A percentile compares a stretch with the other conserved stretches of the same genome.
Conservation (phyloP, 1,284 basidiomycete species). For the Pseudomicrostroma phylloplanum region DNA sequence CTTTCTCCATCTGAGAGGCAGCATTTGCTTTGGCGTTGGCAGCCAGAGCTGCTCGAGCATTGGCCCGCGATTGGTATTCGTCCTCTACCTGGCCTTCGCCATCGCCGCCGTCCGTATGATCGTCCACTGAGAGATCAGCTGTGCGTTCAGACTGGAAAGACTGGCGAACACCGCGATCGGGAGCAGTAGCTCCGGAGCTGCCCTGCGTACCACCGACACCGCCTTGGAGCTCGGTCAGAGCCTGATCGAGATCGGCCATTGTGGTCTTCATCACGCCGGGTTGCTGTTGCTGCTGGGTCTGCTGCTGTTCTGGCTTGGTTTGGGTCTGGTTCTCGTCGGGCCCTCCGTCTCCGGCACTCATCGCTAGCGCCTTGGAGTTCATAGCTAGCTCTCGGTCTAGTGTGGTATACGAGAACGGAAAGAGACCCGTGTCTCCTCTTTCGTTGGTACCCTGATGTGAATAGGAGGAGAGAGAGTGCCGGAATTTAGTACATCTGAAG, state of each 20-base stretch:
- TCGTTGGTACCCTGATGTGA: slow-evolving; percentile 69
- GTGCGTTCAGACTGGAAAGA: slow-evolving; percentile 34
- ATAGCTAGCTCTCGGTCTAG: slow-evolving; percentile 33
- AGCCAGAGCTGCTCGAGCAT: slow-evolving; percentile 44
- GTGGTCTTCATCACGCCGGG: slow-evolving; percentile 45
- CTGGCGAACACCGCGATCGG: slow-evolving; percentile 5
- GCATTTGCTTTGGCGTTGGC: slow-evolving; percentile 44
- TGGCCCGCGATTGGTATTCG: slow-evolving; percentile 18
- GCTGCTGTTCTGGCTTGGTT: not conserved
- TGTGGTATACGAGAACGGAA: slow-evolving; percentile 80
- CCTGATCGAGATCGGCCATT: slow-evolving; percentile 49
- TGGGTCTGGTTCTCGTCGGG: not conserved
- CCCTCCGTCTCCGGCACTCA: not conserved
- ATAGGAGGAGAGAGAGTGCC: not conserved
- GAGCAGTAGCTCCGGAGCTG: not conserved
- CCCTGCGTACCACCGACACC: slow-evolving; percentile 12
- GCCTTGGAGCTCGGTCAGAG: slow-evolving; percentile 39
- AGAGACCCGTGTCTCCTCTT: slow-evolving; percentile 75
- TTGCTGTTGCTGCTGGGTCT: not conserved
- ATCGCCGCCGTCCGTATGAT: slow-evolving; percentile 25
- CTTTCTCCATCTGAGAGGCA: slow-evolving; percentile 24
- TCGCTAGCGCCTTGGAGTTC: slow-evolving; percentile 16
- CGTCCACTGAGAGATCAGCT: slow-evolving; percentile 16
- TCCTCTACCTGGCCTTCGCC: slow-evolving; percentile 21
- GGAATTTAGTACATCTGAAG: not conserved